Evolutionary conservation across 2,329 filamentous ascomycete genomes (phyloP), one percentile per base, ranked within the genome.

Genomic region (Epicoccum sorghinum): DNA sequence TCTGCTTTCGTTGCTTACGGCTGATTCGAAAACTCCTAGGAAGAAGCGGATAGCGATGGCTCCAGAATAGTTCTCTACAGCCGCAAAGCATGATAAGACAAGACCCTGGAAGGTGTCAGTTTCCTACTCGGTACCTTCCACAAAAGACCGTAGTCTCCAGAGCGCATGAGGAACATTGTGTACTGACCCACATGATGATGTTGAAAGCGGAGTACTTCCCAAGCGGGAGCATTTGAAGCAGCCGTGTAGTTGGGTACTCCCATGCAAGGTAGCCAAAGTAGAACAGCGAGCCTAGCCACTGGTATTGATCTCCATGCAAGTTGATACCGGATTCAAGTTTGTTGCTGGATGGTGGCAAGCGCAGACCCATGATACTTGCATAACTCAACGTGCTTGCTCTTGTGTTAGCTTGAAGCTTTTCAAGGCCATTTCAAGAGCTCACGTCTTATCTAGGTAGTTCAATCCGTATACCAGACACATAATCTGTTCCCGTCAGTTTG

Each of bases 31-130:
- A 0, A 88, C 78, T 25, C 88, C 88, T 0, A 89, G 79, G 61
- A 90, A 84, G 68, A 89, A 86, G 0, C 88, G 82, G 30, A 89
- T 81, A 0, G 84, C 85, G 22, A 89, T 80, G 0, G 86, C 83
- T 1, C 86, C 83, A 0, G 78, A 75, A 62, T 85, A 90, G 67
- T 83, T 83, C 29, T 79, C 76, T 0, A 85, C 83, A 0, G 82
- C 86, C 0, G 87, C 86, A 65, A 89, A 87, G 66, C 85, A 86
- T 49, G 80, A 78, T 1, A 90, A 75, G 1, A 84, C 80, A 0
- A 79, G 39, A 1, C 86, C 86, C 86, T 73, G 42, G 3, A 9
- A 4, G 3, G 12, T 5, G 13, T 3, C 14, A 18, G 36, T 66
- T 36, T 29, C 9, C 27, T 29, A 9, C 27, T 29, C 27, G 18